Percentiles rank a stretch among this genome's conserved stretches.
These are phyloP conservation scores for Aspergillus ellipticus DNA, from an alignment of 495 filamentous ascomycete species.

Conservation along the genomic window DNA sequence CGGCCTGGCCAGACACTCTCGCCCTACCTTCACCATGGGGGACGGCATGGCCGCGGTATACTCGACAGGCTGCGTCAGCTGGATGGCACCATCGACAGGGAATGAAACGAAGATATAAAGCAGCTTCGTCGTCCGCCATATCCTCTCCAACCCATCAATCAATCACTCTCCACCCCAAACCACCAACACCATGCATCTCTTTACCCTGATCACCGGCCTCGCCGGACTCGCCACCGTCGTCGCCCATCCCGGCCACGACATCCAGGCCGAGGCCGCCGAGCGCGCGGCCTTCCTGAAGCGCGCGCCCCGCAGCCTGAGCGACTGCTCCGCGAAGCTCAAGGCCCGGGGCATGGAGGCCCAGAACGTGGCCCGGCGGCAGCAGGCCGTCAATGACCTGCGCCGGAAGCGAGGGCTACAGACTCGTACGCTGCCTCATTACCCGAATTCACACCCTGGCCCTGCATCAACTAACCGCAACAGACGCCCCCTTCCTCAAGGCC, in stretches of 20 bases:
- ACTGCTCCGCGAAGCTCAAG: constrained; percentile 46
- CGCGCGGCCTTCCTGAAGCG: constrained; percentile 37
- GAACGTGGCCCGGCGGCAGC: constrained; percentile 40
- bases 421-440: constrained; percentile 16
- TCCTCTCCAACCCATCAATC: neutral
- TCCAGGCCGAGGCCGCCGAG: constrained; percentile 42
- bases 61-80: neutral
- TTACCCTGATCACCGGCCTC: constrained; percentile 14
- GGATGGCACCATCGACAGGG: neutral
- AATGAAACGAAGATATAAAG: neutral
- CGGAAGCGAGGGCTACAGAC: constrained; percentile 22
- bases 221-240: constrained; percentile 16
- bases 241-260: constrained; percentile 49
- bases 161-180: neutral
- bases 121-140: neutral
- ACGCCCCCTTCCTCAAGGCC: constrained; percentile 26
- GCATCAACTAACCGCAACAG: constrained; percentile 4
- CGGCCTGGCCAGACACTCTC: too few relatives aligned
- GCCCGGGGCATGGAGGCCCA: constrained; percentile 41
- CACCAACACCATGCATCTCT: neutral
- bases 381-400: constrained; percentile 26
- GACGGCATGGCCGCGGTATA: neutral
- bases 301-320: constrained; percentile 31
- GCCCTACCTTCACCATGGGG: neutral
- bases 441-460: neutral